phyloP scores from a whole-genome alignment of 2,329 filamentous ascomycete genomes.

The Leptodontidium sp. region DNA sequence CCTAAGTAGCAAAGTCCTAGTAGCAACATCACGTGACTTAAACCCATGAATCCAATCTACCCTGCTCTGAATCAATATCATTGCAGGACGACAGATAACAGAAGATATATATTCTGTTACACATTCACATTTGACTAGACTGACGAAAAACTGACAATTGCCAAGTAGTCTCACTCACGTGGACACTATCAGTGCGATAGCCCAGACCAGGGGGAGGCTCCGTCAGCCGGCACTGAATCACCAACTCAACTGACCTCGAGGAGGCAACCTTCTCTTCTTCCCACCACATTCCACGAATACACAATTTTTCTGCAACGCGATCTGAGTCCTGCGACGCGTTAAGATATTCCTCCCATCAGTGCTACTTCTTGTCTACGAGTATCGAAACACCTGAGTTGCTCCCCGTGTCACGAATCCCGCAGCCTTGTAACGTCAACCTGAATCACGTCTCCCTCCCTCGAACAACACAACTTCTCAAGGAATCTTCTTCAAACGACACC shows the following conservation, averaged over 20 bases:
- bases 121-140: neutral
- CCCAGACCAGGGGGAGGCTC: constrained; percentile 8
- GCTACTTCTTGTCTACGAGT: constrained; percentile 7
- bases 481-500: constrained; percentile 48
- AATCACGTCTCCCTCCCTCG: constrained; percentile 34
- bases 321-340: neutral
- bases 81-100: no score
- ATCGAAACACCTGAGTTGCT: constrained; percentile 25
- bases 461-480: constrained; percentile 41
- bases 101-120: neutral
- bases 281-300: neutral
- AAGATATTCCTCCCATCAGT: neutral
- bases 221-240: constrained; percentile 16
- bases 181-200: constrained; percentile 5
- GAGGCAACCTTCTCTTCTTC: constrained; percentile 8
- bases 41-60: no score
- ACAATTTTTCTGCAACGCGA: neutral
- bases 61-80: no score
- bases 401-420: constrained; percentile 21
- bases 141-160: neutral
- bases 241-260: neutral
- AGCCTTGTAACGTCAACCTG: constrained; percentile 44
- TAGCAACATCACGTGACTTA: no score
- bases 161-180: neutral
- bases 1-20: no score